Percentiles rank a stretch among this genome's conserved stretches.
Conservation (phyloP, 75 land plant genomes). For the Azolla pinnata region DNA sequence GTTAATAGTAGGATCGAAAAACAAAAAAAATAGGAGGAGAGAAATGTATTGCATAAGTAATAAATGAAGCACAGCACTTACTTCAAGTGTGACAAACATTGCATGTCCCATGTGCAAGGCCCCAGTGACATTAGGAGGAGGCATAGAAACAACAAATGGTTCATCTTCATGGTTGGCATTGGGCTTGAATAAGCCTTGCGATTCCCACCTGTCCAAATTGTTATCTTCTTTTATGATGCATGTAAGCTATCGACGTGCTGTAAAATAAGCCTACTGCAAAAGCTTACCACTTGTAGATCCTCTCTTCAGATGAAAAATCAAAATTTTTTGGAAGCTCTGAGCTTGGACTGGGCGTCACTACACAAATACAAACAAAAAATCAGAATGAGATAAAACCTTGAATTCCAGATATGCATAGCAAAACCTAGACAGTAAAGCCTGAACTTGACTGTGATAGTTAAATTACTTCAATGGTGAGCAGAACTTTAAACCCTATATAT, state of each 20-base stretch:
- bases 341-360: too few relatives aligned
- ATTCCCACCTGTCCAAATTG: conserved; percentile 79
- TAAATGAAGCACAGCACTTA: too few relatives aligned
- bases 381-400: too few relatives aligned
- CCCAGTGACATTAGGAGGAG: conserved; percentile 99
- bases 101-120: conserved; percentile 99
- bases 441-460: too few relatives aligned
- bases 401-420: too few relatives aligned
- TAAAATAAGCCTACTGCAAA: neutral
- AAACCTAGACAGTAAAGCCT: too few relatives aligned
- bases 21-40: too few relatives aligned
- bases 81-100: conserved; percentile 98
- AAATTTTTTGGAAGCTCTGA: conserved; percentile 54
- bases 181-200: conserved; percentile 87
- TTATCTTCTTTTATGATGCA: neutral
- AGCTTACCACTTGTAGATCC: conserved; percentile 72
- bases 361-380: too few relatives aligned
- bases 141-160: conserved; percentile 91
- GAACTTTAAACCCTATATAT: too few relatives aligned
- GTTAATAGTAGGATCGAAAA: too few relatives aligned
- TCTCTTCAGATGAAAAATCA: conserved; percentile 71
- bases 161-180: conserved; percentile 42
- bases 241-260: neutral
- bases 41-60: too few relatives aligned
- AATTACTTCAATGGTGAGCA: too few relatives aligned